Evolutionary conservation across 2,329 filamentous ascomycete genomes (phyloP).

Genomic region (Colletotrichum lini): DNA sequence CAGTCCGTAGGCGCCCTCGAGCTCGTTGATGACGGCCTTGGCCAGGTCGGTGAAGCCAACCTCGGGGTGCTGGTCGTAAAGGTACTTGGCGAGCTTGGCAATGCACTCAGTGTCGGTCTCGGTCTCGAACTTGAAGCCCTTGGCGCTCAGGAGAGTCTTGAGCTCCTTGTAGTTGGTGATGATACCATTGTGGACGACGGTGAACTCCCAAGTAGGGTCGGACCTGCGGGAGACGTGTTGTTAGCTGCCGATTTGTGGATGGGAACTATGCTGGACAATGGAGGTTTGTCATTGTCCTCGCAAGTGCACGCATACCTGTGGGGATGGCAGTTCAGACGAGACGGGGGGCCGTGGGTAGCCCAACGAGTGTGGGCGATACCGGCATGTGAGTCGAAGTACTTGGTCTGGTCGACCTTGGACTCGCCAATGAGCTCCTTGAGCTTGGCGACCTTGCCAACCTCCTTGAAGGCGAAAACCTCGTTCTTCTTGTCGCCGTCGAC

Average conservation of each 20-base stretch:
- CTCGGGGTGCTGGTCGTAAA: slow-evolving; percentile 93
- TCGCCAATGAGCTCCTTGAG: slow-evolving; percentile 93
- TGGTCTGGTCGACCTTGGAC: slow-evolving; percentile 85
- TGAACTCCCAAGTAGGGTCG: slow-evolving; percentile 95
- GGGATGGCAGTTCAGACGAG: slow-evolving; percentile 96
- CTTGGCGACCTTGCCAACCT: slow-evolving; percentile 99
- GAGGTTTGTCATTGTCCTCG: slow-evolving; percentile 29
- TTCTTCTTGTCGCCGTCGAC: slow-evolving; percentile 99
- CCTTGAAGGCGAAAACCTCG: slow-evolving; percentile 97
- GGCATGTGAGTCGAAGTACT: slow-evolving; percentile 97
- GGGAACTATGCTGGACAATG: not conserved
- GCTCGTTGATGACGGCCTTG: slow-evolving; percentile 98
- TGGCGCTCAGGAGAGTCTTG: slow-evolving; percentile 90
- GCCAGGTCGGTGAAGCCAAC: slow-evolving; percentile 97
- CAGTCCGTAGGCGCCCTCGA: slow-evolving; percentile 97
- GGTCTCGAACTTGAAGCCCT: slow-evolving; percentile 99
- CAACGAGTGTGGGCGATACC: slow-evolving; percentile 99
- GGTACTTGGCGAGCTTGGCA: slow-evolving; percentile 98
- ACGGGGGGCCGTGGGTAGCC: slow-evolving; percentile 97
- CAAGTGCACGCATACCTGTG: slow-evolving; percentile 78
- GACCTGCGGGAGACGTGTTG: slow-evolving; percentile 71
- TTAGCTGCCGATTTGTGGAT: slow-evolving; percentile 36
- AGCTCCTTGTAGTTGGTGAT: slow-evolving; percentile 99
- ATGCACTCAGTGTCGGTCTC: slow-evolving; percentile 99
- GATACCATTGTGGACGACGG: slow-evolving; percentile 99